A percentile compares a stretch with the other conserved stretches of the same genome.
Evolutionary conservation across 495 filamentous ascomycete genomes (phyloP).

Genomic region (Penicillium daleae): DNA sequence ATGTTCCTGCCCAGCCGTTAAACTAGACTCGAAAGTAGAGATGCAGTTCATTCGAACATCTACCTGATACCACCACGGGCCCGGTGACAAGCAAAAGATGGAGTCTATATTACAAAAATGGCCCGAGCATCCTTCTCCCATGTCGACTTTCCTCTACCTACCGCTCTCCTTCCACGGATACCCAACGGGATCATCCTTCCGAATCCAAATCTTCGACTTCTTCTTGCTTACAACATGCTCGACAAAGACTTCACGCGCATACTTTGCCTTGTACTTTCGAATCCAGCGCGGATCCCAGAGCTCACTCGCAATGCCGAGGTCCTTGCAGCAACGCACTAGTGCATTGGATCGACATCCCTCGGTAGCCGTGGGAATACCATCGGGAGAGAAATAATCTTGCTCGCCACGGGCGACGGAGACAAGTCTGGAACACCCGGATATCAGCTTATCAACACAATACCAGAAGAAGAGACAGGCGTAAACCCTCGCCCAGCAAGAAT

Average conservation of each 20-base stretch:
- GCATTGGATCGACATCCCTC: slow-evolving; percentile 98
- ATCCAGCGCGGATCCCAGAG: slow-evolving; percentile 97
- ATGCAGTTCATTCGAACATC: neutral
- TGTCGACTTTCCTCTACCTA: neutral
- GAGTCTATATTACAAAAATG: neutral
- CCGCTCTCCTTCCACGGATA: slow-evolving; percentile 77
- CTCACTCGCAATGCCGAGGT: slow-evolving; percentile 91
- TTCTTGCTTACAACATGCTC: slow-evolving; percentile 85
- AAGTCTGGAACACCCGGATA: slow-evolving; percentile 56
- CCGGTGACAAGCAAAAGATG: neutral
- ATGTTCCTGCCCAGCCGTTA: neutral
- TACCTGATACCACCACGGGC: neutral
- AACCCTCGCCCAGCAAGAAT: neutral
- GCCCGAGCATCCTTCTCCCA: too few species aligned
- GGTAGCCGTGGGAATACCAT: slow-evolving; percentile 93
- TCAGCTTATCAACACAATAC: slow-evolving; percentile 4
- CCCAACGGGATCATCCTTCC: slow-evolving; percentile 78
- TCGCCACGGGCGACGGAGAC: slow-evolving; percentile 93
- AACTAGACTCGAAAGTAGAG: neutral
- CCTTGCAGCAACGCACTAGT: slow-evolving; percentile 95
- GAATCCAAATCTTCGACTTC: slow-evolving; percentile 82
- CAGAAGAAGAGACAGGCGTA: neutral
- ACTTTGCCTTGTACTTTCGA: slow-evolving; percentile 64
- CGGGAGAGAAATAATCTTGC: slow-evolving; percentile 89
- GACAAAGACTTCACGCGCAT: slow-evolving; percentile 77